Base-by-base conservation (phyloP, 495 filamentous ascomycete species). In the Aspergillus sclerotioniger region DNA sequence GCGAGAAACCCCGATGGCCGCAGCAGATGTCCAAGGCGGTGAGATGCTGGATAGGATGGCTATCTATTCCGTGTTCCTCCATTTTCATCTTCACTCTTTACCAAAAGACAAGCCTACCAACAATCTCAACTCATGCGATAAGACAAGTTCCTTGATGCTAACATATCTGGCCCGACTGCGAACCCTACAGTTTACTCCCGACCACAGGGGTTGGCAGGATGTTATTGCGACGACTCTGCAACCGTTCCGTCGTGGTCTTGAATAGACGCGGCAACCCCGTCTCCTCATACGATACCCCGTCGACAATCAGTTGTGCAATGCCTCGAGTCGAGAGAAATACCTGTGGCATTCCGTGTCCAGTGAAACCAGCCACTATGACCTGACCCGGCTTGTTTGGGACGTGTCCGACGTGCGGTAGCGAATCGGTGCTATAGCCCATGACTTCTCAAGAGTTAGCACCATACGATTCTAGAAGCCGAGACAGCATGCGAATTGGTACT, bases 341-440 rank as follows among this genome's bases (percentile, higher is more conserved):
- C 16, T 76, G 70, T 0, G 79, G 74, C 80, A 81, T 82, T 0
- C 81, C 80, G 60, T 77, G 75, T 0, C 80, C 80, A 12, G 70
- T 77, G 32, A 79, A 81, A 1, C 79, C 80, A 33, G 78, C 80
- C 37, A 77, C 60, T 19, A 82, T 65, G 31, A 69, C 76, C 50
- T 77, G 71, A 10, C 69, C 70, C 8, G 68, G 56, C 51, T 76
- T 70, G 5, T 66, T 67, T 6, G 80, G 77, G 17, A 83, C 74
- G 19, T 51, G 17, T 6, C 79, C 80, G 51, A 81, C 53, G 53
- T 81, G 74, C 2, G 80, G 81, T 1, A 74, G 51, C 3, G 57
- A 61, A 61, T 82, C 81, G 0, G 67, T 62, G 0, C 71, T 66
- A 62, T 79, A 74, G 19, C 68, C 70, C 71, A 74, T 75, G 43